Base-by-base conservation (phyloP, 140 eudicot species). In the Oenanthe javanica region DNA sequence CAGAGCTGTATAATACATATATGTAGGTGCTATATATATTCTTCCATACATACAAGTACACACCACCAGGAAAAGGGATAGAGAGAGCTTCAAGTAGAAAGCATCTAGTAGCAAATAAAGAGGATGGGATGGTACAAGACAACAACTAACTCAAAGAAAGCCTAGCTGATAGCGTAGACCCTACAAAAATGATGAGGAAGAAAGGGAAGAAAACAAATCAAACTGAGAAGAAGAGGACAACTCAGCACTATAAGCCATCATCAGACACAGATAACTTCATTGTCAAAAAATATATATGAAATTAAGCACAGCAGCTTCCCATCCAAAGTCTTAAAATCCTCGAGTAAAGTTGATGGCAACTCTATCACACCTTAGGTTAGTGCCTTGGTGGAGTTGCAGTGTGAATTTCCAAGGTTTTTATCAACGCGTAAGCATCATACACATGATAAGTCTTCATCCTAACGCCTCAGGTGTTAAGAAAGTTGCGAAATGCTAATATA, bases 151-250 rank as follows among this genome's bases (percentile, higher is more conserved):
- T 81, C 40, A 76, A 51, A 45, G 80, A 38, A 46, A 19, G 77
- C 23, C 8, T 48, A 21, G 25, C 31, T 76, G 81, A 75, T 25
- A 80, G 74, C 77, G 81, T 77, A 83, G 86, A 79, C 87, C 87
- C 87, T 77, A 84, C 84, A 67, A 9, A 23, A 31, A 23, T 72
- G 23, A 72, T 21, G 51, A 67, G 31, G 61, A 63, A 84, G 47
- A 81, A 48, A 66, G 77, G 50, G 52, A 73, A n/a, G 54, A 42
- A 42, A 19, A 72, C 52, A 72, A 7, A 55, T 36, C 70, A 23
- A 73, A 70, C 66, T 75, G 79, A n/a, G 27, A 47, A 69, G 84
- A 80, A 86, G 80, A 79, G 57, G 84, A 80, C 84, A 86, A 80
- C 66, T 80, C 73, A 79, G 84, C 54, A 50, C 59, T 48, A 78